Base-by-base conservation (phyloP, 2,329 filamentous ascomycete species). In the Neonectria punicea region DNA sequence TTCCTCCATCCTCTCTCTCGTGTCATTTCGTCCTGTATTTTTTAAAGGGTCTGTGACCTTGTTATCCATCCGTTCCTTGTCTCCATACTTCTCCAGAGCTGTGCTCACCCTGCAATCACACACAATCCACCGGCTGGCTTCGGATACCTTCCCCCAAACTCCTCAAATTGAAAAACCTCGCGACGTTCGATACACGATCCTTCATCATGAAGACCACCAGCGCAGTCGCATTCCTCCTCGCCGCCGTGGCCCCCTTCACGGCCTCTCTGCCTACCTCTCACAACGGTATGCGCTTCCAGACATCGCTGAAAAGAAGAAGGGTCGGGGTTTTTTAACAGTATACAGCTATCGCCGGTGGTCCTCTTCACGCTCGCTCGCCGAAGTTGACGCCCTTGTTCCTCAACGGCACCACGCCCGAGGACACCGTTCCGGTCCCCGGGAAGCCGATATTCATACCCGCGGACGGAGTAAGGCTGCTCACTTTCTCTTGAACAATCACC, bases 131-230 rank as follows among this genome's bases (percentile, higher is more conserved):
- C 39, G 39, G 7, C 16, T 20, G 16, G n/a, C 49, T 18, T 34
- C 30, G 10, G 18, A n/a, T 4, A 16, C n/a, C 7, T 25, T 46
- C 20, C 4, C 14, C 16, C 14, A 22, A 28, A 30, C 22, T n/a
- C 25, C 8, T n/a, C 22, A 18, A 51, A 20, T 14, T 20, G 16
- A 10, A 11, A 14, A 14, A 13, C 14, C 2, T 55, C 28, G 34
- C 47, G 53, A 44, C 36, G 34, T 57, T 44, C 54, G 53, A 61
- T 50, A 63, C 53, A 65, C 46, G 43, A 28, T 50, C 50, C 43
- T 63, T 54, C 53, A 58, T 47, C 53, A 75, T 75, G 74, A 75
- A 75, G 71, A 65, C 71, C 46, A 47, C 61, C 57, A 65, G 55
- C 54, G 63, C 65, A 49, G 20, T 70, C 53, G 39, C 68, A 41